phyloP scores from a whole-genome alignment of 768 basidiomycete genomes.

The Gloeopeniophorella convolvens region DNA sequence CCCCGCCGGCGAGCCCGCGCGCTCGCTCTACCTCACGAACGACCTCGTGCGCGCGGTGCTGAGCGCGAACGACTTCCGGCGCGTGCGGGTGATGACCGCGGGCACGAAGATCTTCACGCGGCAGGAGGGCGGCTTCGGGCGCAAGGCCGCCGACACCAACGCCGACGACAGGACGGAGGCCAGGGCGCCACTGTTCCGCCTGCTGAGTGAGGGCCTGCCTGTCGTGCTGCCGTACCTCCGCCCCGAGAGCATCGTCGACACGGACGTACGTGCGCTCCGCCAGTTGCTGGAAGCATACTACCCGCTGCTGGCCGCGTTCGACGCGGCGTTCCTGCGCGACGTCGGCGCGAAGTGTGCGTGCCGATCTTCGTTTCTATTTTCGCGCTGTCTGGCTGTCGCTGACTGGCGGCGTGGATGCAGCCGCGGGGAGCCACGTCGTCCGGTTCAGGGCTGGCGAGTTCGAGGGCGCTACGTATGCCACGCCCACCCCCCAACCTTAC shows the following conservation, averaged over 20 bases:
- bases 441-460: conserved; percentile 52
- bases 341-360: conserved; percentile 51
- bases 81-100: conserved; percentile 82
- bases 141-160: background rate
- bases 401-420: conserved; percentile 31
- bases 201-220: conserved; percentile 80
- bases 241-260: conserved; percentile 52
- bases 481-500: background rate
- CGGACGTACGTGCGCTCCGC: conserved; percentile 50
- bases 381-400: background rate
- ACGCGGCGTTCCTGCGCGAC: conserved; percentile 47
- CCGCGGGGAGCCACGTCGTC: conserved; percentile 64
- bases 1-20: conserved; percentile 59
- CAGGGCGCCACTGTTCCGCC: conserved; percentile 49
- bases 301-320: conserved; percentile 63
- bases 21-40: conserved; percentile 86
- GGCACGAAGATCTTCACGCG: conserved; percentile 91
- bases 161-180: background rate
- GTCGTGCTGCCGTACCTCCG: conserved; percentile 79
- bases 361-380: background rate
- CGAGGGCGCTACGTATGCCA: conserved; percentile 49
- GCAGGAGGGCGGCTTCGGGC: conserved; percentile 57
- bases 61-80: conserved; percentile 71
- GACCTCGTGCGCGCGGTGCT: conserved; percentile 78
- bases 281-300: conserved; percentile 74